phyloP scores from a whole-genome alignment of 495 filamentous ascomycete genomes.

The Aspergillus carlsbadensis region DNA sequence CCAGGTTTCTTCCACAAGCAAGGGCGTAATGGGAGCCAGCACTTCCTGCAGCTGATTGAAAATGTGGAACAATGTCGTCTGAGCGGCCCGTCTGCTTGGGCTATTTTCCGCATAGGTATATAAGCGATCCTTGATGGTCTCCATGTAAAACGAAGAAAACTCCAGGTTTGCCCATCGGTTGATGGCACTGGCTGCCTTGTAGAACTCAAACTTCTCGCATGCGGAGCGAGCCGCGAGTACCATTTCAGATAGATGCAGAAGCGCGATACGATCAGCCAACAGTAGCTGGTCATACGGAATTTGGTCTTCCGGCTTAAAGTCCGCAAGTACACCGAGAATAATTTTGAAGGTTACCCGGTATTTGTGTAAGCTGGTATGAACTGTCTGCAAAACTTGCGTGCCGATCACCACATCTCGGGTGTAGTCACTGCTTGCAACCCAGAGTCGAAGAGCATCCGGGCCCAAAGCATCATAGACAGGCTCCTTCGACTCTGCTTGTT shows the following conservation, averaged over 20 bases:
- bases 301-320: constrained; percentile 46
- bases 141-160: constrained; percentile 91
- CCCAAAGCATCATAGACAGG: constrained; percentile 61
- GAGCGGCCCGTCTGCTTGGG: constrained; percentile 50
- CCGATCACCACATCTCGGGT: constrained; percentile 82
- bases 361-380: constrained; percentile 76
- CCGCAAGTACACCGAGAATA: constrained; percentile 73
- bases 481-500: constrained; percentile 43
- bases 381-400: constrained; percentile 66
- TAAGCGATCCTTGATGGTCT: constrained; percentile 83
- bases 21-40: constrained; percentile 76
- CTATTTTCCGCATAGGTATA: constrained; percentile 72
- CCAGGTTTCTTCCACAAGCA: constrained; percentile 88
- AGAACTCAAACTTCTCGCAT: constrained; percentile 75
- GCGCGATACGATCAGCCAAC: constrained; percentile 69
- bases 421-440: constrained; percentile 90
- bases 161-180: constrained; percentile 78
- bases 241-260: constrained; percentile 67
- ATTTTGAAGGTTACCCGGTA: constrained; percentile 86
- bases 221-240: constrained; percentile 57
- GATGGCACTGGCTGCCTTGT: constrained; percentile 68
- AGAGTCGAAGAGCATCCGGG: constrained; percentile 84
- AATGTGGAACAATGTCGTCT: constrained; percentile 70
- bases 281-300: constrained; percentile 43
- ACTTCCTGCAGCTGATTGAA: constrained; percentile 69